Percentiles rank a stretch among this genome's conserved stretches.
Evolutionary conservation across 2,329 filamentous ascomycete genomes (phyloP).

Genomic region (Ophiocordyceps australis): DNA sequence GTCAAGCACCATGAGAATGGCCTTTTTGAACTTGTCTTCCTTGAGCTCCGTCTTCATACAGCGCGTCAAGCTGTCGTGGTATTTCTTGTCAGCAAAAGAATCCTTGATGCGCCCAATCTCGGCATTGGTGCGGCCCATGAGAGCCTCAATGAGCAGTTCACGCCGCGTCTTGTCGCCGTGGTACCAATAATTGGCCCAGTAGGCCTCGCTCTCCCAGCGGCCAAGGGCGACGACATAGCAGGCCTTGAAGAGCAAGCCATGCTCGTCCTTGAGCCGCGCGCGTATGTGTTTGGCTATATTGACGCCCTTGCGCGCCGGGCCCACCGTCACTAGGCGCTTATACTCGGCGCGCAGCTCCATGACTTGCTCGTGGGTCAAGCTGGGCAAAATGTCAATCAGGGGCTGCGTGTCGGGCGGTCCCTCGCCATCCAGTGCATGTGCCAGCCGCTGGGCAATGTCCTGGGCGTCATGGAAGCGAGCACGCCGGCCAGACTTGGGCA

Average conservation of each 20-base stretch:
- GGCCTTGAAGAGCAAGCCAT: conserved; percentile 69
- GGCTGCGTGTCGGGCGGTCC: conserved; percentile 48
- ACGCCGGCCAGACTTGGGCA: conserved; percentile 34
- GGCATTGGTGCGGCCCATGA: conserved; percentile 80
- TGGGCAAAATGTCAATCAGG: conserved; percentile 70
- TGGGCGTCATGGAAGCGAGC: conserved; percentile 72
- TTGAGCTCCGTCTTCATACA: conserved; percentile 90
- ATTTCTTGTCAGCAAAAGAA: conserved; percentile 81
- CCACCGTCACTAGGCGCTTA: conserved; percentile 74
- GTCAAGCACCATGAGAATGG: conserved; percentile 68
- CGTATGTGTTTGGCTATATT: conserved; percentile 80
- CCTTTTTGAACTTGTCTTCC: conserved; percentile 89
- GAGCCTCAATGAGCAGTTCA: conserved; percentile 78
- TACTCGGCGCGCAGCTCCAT: conserved; percentile 76
- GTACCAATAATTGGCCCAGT: conserved; percentile 98
- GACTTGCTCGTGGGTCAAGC: conserved; percentile 72
- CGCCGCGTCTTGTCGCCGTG: conserved; percentile 70
- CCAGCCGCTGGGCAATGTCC: conserved; percentile 59
- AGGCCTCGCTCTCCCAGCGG: conserved; percentile 80
- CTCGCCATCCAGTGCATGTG: conserved; percentile 53
- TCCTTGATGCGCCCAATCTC: conserved; percentile 79
- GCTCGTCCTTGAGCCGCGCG: conserved; percentile 52
- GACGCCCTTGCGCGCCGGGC: conserved; percentile 53
- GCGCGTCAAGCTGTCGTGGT: conserved; percentile 57
- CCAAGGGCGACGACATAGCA: conserved; percentile 83